These are phyloP conservation scores for Debaryomyces castellii DNA, from an alignment of 805 yeast species.

Conservation along the genomic window DNA sequence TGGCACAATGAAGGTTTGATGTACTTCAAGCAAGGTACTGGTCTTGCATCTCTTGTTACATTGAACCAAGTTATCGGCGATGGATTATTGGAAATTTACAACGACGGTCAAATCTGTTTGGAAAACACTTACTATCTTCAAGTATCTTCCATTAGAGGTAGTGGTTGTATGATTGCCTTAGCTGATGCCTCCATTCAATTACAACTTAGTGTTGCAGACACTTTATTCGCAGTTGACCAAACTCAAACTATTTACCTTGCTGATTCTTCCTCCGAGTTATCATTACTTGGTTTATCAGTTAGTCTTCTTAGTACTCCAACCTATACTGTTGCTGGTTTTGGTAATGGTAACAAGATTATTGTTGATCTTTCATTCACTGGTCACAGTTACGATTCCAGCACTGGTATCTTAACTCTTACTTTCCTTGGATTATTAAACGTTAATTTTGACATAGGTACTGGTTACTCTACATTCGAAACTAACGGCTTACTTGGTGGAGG, in stretches of 20 bases:
- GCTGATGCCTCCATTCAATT: conserved; percentile 7
- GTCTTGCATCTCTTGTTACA: conserved; percentile 18
- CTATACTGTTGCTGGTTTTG: conserved; percentile 23
- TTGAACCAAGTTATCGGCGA: conserved; percentile 13
- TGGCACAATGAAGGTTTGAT: conserved; percentile 21
- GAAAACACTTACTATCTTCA: conserved; percentile 21
- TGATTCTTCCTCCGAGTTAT: conserved; percentile 14
- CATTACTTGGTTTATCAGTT: conserved; percentile 12
- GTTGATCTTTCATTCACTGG: conserved; percentile 2
- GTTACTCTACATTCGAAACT: conserved; percentile 4
- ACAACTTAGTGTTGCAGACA: conserved; percentile 7
- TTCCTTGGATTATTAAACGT: not conserved
- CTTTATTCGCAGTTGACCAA: conserved; percentile 11
- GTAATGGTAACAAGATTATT: conserved; percentile 22
- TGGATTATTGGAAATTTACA: conserved; percentile 11
- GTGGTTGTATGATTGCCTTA: conserved; percentile 27
- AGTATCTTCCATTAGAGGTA: conserved; percentile 19
- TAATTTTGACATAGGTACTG: conserved; percentile 8
- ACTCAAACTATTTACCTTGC: conserved; percentile 19
- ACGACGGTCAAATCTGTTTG: conserved; percentile 27
- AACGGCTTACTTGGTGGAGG: not conserved
- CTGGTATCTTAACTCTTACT: conserved; percentile 23
- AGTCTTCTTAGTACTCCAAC: conserved; percentile 11
- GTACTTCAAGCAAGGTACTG: conserved; percentile 18
- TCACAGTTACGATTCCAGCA: conserved; percentile 8